Evolutionary conservation across 805 yeast genomes (phyloP), one percentile per base, ranked within the genome.

Genomic region (Hanseniaspora valbyensis): DNA sequence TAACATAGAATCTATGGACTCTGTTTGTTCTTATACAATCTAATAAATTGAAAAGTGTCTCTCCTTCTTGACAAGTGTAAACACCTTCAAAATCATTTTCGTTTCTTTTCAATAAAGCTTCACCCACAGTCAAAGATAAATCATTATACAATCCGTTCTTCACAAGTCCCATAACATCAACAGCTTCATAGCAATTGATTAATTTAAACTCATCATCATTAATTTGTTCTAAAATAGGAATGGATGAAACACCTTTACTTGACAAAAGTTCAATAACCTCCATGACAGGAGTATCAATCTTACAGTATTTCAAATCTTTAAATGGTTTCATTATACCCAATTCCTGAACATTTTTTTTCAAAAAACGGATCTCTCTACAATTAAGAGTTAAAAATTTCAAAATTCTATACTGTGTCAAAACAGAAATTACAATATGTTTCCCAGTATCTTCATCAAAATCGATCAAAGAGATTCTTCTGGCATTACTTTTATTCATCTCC

Each of bases 21-120:
- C 97, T 76, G 30, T 95, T 81, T 58, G 88, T 83, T 59, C 96
- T 77, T 53, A 92, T 87, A 32, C 95, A 89, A 63, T 89, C 96
- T 80, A 92, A 75, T 52, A 92, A 83, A 14, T 95, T 86, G 54
- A 90, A 82, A 52, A 92, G 69, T 55, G 89, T 75, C 64, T 92
- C 99, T 57, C 80, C 75, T 56, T 80, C 73, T 0, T 96, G 86
- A 67, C 98, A 92, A 0, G 97, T 92, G 66, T 88, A 86, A 13
- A 92, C 97, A 53, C 99, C 98, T 66, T 92, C 97, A 59, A 90
- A 92, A 63, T 92, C 96, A 58, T 89, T 96, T 3, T 95, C 81
- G 61, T 95, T 73, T 54, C 69, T 62, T 66, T 95, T 79, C 79
- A 92, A 78, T 49, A 92, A 70, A 0, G 97, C 97, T 65, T 92